Evolutionary conservation across 2,329 filamentous ascomycete species (phyloP).

Genomic region (Aphanocladium album): DNA sequence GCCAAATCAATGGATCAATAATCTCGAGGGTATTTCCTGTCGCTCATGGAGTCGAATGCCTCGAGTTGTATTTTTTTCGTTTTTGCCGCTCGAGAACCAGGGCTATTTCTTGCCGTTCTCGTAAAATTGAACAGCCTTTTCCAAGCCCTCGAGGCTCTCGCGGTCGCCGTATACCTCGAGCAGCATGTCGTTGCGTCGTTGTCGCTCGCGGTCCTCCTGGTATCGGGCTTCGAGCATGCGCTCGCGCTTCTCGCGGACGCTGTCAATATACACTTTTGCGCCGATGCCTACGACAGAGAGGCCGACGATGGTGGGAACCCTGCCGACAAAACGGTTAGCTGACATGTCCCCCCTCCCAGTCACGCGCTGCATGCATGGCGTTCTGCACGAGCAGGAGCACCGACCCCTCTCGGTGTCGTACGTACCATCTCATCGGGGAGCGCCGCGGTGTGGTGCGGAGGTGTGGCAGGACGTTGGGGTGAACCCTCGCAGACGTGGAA

Average conservation of each 20-base stretch:
- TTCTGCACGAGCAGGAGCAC: neutral
- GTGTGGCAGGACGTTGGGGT: conserved; percentile 29
- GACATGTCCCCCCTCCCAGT: neutral
- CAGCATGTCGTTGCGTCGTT: conserved; percentile 36
- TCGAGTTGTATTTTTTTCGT: too few relatives aligned
- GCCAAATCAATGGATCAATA: neutral
- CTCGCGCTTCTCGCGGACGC: conserved; percentile 22
- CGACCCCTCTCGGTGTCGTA: neutral
- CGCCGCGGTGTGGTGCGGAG: conserved; percentile 24
- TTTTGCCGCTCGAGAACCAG: too few relatives aligned
- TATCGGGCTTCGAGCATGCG: conserved; percentile 27
- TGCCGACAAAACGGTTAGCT: conserved; percentile 14
- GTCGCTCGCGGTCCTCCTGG: conserved; percentile 29
- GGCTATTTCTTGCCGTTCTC: conserved; percentile 24
- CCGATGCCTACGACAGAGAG: conserved; percentile 31
- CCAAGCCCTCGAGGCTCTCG: conserved; percentile 42
- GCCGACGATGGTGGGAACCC: conserved; percentile 28
- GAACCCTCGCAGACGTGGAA: conserved; percentile 30
- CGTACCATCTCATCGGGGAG: conserved; percentile 28
- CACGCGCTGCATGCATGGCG: neutral
- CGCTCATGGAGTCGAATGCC: too few relatives aligned
- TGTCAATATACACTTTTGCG: conserved; percentile 29
- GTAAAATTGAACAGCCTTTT: conserved; percentile 44
- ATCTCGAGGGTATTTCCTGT: neutral
- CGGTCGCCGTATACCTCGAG: conserved; percentile 47